Conservation (phyloP, 108 stramenopile genomes). For the Cyclotella cryptica region DNA sequence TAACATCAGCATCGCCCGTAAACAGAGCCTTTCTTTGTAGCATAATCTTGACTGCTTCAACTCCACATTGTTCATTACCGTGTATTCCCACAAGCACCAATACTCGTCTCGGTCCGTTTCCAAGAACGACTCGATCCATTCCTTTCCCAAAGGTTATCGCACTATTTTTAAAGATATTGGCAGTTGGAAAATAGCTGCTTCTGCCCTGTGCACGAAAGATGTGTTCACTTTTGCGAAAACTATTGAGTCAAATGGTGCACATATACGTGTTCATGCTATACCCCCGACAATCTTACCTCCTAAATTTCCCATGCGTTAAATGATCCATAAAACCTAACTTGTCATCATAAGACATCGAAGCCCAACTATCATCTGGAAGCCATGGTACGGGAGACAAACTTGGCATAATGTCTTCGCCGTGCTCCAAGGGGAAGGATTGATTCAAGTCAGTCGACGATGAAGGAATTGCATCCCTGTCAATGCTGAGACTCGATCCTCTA, state of each 20-base stretch:
- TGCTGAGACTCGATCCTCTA: slow-evolving; percentile 1
- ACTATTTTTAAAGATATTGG: slow-evolving; percentile 2
- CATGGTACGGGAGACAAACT: slow-evolving; percentile 40
- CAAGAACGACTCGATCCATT: slow-evolving; percentile 46
- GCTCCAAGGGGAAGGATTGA: slow-evolving; percentile 2
- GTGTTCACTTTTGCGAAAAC: slow-evolving; percentile 20
- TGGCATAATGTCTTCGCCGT: slow-evolving; percentile 27
- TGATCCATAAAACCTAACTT: slow-evolving; percentile 35
- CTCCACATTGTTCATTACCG: slow-evolving; percentile 50
- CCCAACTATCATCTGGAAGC: slow-evolving; percentile 35
- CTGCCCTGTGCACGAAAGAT: slow-evolving; percentile 1
- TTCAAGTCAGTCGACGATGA: slow-evolving; percentile 1
- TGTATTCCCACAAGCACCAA: slow-evolving; percentile 49
- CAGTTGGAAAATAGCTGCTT: slow-evolving; percentile 26
- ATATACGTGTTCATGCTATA: not conserved
- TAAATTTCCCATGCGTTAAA: slow-evolving; percentile 14
- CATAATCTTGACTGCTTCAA: slow-evolving; percentile 31
- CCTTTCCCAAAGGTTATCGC: slow-evolving; percentile 39
- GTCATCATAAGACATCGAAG: slow-evolving; percentile 38
- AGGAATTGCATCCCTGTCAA: not conserved
- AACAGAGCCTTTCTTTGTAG: slow-evolving; percentile 34
- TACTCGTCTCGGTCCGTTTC: slow-evolving; percentile 31
- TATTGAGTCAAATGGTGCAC: not conserved
- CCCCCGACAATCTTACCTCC: not conserved
- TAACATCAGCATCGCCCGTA: slow-evolving; percentile 26